Evolutionary conservation across 441 rosid species (phyloP).

Genomic region (Croton setiger): DNA sequence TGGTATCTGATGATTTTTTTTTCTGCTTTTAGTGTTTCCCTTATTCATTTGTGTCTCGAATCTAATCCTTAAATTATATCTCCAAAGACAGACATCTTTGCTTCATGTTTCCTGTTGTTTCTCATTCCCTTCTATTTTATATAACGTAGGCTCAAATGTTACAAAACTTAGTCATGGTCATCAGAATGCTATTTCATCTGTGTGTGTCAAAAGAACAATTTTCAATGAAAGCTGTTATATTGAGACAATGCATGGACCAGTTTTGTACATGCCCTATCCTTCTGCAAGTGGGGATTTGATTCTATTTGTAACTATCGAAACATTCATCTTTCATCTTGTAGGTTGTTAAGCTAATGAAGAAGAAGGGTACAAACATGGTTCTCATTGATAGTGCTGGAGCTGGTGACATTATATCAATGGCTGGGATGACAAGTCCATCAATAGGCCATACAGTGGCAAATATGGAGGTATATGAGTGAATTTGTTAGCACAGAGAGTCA

Average conservation of each 20-base stretch:
- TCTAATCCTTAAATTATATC: not conserved
- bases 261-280: not conserved
- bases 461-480: conserved; percentile 51
- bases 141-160: not conserved
- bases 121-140: not conserved
- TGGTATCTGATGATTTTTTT: not conserved
- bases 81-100: not conserved
- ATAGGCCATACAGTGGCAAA: conserved; percentile 89
- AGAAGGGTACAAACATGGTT: conserved; percentile 85
- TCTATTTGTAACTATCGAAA: conserved; percentile 9
- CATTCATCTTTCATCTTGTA: conserved; percentile 29
- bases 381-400: conserved; percentile 88
- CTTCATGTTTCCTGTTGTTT: not conserved
- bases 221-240: not conserved
- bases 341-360: conserved; percentile 92
- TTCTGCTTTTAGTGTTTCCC: not conserved
- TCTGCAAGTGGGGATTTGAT: conserved; percentile 10
- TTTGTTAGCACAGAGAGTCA: conserved; percentile 2
- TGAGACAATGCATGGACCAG: not conserved
- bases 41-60: not conserved
- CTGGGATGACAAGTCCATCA: conserved; percentile 80
- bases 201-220: not conserved
- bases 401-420: conserved; percentile 90
- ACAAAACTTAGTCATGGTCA: not conserved
- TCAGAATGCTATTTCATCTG: not conserved